These are phyloP conservation scores for Lentinula boryana DNA, from an alignment of 768 basidiomycete species.

Conservation along the genomic window DNA sequence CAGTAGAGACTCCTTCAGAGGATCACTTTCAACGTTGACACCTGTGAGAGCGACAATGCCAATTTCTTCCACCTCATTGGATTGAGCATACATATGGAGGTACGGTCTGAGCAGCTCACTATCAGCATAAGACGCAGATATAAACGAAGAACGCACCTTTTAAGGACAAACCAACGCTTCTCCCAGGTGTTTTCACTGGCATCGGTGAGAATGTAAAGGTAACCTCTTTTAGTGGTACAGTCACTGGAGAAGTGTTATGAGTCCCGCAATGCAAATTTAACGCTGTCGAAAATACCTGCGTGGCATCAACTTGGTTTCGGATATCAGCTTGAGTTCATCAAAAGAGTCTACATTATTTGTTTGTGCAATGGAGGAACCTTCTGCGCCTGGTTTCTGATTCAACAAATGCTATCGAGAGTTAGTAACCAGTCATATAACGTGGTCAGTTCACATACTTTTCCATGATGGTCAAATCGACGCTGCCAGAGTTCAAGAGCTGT, in stretches of 20 bases:
- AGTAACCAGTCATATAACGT: background rate
- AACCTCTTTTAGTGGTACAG: constrained; percentile 78
- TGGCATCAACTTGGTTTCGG: constrained; percentile 67
- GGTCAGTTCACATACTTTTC: constrained; percentile 45
- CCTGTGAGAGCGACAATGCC: constrained; percentile 78
- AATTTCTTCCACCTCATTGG: constrained; percentile 78
- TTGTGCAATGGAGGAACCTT: constrained; percentile 34
- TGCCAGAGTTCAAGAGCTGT: constrained; percentile 80
- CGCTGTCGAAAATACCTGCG: constrained; percentile 42
- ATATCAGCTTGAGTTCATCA: constrained; percentile 62
- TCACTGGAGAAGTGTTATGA: constrained; percentile 43
- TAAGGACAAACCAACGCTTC: constrained; percentile 80
- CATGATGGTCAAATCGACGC: constrained; percentile 68
- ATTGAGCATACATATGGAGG: constrained; percentile 79
- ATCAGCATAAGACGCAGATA: constrained; percentile 4
- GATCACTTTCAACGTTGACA: constrained; percentile 80
- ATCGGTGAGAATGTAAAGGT: constrained; percentile 74
- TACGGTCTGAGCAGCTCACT: constrained; percentile 59
- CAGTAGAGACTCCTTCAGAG: constrained; percentile 81
- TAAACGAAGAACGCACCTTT: constrained; percentile 44
- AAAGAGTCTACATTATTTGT: constrained; percentile 30
- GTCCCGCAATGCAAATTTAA: background rate
- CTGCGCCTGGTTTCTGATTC: constrained; percentile 61
- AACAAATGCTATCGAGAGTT: constrained; percentile 58
- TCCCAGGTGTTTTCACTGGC: constrained; percentile 80